These are phyloP conservation scores for Nidularia pulvinata DNA, from an alignment of 768 basidiomycete species.

Conservation along the genomic window DNA sequence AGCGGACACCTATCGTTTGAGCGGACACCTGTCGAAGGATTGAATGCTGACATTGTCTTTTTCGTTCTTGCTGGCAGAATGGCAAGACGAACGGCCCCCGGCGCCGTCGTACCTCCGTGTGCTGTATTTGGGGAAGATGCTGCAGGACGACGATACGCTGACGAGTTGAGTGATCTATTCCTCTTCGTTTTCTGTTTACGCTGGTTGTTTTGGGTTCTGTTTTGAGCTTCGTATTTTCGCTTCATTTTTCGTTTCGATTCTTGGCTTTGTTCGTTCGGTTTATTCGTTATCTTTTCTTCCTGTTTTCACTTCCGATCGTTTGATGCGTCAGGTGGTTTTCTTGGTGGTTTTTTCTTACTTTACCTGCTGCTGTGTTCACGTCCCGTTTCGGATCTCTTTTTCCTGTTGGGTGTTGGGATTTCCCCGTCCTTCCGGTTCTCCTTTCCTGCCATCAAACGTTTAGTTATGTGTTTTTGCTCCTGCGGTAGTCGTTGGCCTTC, in stretches of 20 bases:
- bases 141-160: slow-evolving; percentile 82
- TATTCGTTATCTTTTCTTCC: background rate
- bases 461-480: too few species aligned
- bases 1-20: too few species aligned
- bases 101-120: slow-evolving; percentile 78
- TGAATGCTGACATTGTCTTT: slow-evolving; percentile 2
- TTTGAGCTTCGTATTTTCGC: background rate
- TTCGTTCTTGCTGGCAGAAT: slow-evolving; percentile 43
- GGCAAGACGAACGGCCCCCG: slow-evolving; percentile 79
- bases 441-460: too few species aligned
- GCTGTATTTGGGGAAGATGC: slow-evolving; percentile 74
- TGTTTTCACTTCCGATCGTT: too few species aligned
- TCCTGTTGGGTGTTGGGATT: too few species aligned
- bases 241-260: background rate
- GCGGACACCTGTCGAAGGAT: slow-evolving; percentile 6
- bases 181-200: slow-evolving; percentile 1
- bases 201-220: background rate
- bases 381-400: too few species aligned
- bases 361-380: too few species aligned
- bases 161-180: slow-evolving; percentile 40
- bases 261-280: background rate
- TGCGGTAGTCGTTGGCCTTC: too few species aligned
- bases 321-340: too few species aligned
- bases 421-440: too few species aligned
- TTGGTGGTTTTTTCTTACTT: too few species aligned